Base-by-base conservation (phyloP, 768 basidiomycete species). In the Termitomyces sp. region DNA sequence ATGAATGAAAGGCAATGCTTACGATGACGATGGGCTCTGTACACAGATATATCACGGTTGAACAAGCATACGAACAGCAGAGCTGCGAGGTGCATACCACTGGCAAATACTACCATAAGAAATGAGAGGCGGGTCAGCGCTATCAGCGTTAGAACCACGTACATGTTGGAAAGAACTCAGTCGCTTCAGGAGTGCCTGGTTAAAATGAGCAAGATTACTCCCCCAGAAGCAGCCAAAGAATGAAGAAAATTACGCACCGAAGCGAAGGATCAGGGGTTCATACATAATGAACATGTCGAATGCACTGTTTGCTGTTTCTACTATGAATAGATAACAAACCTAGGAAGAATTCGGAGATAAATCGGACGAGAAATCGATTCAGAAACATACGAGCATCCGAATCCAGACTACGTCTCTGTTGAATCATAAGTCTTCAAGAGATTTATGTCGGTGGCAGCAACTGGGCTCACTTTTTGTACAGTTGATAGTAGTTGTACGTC, bases 241-340 rank as follows among this genome's bases (percentile, higher is more conserved):
- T 0, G 50, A 10, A 38, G n/a, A 25, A n/a, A 44, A 25, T 34
- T 9, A 31, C 29, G 16, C 32, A 67, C 68, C 68, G 40, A 64
- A 67, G 7, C 52, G 40, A 9, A 60, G n/a, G 14, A 68, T 61
- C 9, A 66, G 53, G 2, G 66, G 66, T 7, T 66, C 51, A 41
- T 69, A 71, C 42, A 66, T 62, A 51, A 68, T 63, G 35, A 41
- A 52, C 34, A 67, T 66, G 10, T 59, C 55, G 21, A 67, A 62
- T 0, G 49, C 67, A 0, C 64, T 64, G 45, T 67, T 68, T 8
- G 58, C 16, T 0, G 66, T 64, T 49, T 71, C 69, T 5, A 64
- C 58, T n/a, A 65, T 11, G n/a, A 69, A 52, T 5, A 71, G 42
- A 41, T 66, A 68, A 1, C 63, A 32, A 3, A 69, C 65, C 69